A percentile compares a stretch with the other conserved stretches of the same genome.
Conservation (phyloP, 306 rosid species). For the Cucurbita maxima region DNA sequence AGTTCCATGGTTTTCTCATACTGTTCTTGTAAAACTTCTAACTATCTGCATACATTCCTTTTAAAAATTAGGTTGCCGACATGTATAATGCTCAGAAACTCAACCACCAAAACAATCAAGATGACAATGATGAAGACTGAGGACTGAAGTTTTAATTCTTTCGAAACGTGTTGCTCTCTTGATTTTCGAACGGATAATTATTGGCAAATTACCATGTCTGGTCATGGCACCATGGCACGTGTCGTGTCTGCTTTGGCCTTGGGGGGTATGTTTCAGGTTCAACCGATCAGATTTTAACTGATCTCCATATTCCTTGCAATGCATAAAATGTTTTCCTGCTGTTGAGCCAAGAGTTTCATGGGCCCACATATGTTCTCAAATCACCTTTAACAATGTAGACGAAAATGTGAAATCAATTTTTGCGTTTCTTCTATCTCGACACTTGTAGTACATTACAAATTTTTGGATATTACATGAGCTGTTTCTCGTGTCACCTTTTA, state of each 20-base stretch:
- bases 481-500: not conserved
- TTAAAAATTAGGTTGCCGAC: slow-evolving; percentile 60
- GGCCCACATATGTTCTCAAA: not conserved
- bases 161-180: not conserved
- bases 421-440: not conserved
- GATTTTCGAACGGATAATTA: slow-evolving; percentile 6
- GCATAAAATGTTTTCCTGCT: not conserved
- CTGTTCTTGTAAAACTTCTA: not conserved
- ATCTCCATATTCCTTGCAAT: not conserved
- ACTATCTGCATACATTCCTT: not conserved
- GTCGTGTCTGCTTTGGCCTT: not conserved
- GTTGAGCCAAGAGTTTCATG: not conserved
- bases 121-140: slow-evolving; percentile 55
- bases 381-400: not conserved
- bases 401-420: not conserved
- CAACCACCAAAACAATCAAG: slow-evolving; percentile 38
- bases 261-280: not conserved
- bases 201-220: not conserved
- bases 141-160: not conserved
- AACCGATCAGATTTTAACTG: not conserved
- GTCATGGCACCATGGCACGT: not conserved
- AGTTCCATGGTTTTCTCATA: not conserved
- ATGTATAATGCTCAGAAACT: slow-evolving; percentile 68
- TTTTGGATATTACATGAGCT: not conserved
- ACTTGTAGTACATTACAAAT: not conserved